Conservation (phyloP, 768 basidiomycete genomes). For the Ramaria sp. region DNA sequence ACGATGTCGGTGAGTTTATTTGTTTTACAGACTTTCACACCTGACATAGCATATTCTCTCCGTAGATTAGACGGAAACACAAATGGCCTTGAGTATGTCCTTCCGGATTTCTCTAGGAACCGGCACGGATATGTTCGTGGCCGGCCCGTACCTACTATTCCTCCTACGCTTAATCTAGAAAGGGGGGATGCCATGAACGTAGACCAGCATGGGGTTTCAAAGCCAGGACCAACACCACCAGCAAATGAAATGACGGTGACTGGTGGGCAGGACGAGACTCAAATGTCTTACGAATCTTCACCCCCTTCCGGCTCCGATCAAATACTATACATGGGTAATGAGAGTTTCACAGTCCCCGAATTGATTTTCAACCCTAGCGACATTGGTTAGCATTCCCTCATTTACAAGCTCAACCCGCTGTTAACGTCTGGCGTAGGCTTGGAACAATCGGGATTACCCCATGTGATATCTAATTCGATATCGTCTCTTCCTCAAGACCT, state of each 20-base stretch:
- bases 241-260: not conserved
- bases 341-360: conserved; percentile 89
- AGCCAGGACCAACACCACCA: not conserved
- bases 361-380: conserved; percentile 83
- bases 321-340: conserved; percentile 80
- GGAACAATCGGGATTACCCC: conserved; percentile 69
- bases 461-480: conserved; percentile 68
- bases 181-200: not conserved
- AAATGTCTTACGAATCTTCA: not conserved
- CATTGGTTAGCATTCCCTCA: conserved; percentile 46
- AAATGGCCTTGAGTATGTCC: conserved; percentile 73
- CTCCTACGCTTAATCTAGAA: not conserved
- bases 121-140: conserved; percentile 45
- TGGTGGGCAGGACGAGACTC: not conserved
- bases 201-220: not conserved
- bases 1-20: conserved; percentile 54
- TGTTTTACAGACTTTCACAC: conserved; percentile 1
- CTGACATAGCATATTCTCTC: not conserved
- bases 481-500: conserved; percentile 65
- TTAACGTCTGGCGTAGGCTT: conserved; percentile 37
- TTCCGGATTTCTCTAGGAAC: conserved; percentile 76
- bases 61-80: conserved; percentile 33
- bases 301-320: conserved; percentile 42
- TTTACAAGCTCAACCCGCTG: not conserved
- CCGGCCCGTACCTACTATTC: not conserved